These are phyloP conservation scores for Lotus japonicus DNA, from an alignment of 306 rosid species.

Conservation along the genomic window DNA sequence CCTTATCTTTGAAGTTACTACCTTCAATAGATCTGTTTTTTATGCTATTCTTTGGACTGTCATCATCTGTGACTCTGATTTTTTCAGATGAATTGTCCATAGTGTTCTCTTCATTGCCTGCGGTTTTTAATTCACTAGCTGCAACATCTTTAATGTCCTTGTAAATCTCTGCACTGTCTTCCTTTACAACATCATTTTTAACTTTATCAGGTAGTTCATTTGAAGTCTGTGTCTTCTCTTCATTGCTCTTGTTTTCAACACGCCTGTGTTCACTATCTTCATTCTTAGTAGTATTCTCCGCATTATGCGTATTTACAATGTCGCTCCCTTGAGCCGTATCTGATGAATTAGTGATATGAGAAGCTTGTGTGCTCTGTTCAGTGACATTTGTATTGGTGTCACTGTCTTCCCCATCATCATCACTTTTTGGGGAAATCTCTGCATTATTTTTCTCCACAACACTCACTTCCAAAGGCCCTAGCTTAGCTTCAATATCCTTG, in stretches of 20 bases:
- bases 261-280: not conserved
- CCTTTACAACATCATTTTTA: not conserved
- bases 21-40: not conserved
- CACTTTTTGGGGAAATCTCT: not conserved
- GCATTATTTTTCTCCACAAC: not conserved
- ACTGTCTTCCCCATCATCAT: not conserved
- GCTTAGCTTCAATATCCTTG: slow-evolving; percentile 50
- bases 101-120: slow-evolving; percentile 11
- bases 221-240: slow-evolving; percentile 15
- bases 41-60: not conserved
- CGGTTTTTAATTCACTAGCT: not conserved
- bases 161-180: not conserved
- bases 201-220: slow-evolving; percentile 8
- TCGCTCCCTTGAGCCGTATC: slow-evolving; percentile 16
- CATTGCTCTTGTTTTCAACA: not conserved
- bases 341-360: slow-evolving; percentile 8
- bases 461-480: slow-evolving; percentile 42
- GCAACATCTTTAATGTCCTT: slow-evolving; percentile 2
- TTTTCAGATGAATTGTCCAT: not conserved
- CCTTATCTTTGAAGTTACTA: not conserved
- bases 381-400: not conserved
- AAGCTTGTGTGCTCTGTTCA: not conserved
- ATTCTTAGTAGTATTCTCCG: slow-evolving; percentile 3
- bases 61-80: slow-evolving; percentile 4
- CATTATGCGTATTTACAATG: not conserved